phyloP scores from a whole-genome alignment of 2,329 filamentous ascomycete genomes.

The Rhinocladiella mackenziei region DNA sequence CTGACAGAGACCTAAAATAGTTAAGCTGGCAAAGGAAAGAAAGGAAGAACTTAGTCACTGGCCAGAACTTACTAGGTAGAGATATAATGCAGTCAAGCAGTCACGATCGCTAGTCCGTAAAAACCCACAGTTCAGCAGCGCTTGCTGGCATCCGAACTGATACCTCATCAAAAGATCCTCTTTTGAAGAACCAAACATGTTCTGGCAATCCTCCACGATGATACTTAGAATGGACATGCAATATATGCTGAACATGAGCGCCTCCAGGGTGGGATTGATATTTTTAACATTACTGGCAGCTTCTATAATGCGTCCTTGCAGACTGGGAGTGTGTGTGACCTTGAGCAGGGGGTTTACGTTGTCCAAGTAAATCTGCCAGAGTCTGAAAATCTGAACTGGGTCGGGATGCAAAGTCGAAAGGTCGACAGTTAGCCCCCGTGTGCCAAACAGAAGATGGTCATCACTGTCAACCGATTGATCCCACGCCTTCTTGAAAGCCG shows the following conservation, averaged over 20 bases:
- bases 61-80: constrained; percentile 53
- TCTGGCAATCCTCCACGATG: constrained; percentile 50
- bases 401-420: constrained; percentile 57
- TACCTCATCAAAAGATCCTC: constrained; percentile 40
- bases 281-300: constrained; percentile 54
- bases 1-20: constrained; percentile 51
- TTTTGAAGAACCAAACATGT: constrained; percentile 37
- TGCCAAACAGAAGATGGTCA: constrained; percentile 53
- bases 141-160: constrained; percentile 47
- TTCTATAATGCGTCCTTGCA: constrained; percentile 61
- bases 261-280: constrained; percentile 57
- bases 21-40: constrained; percentile 31
- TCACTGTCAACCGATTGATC: constrained; percentile 42
- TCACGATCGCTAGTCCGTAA: constrained; percentile 41
- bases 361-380: constrained; percentile 65
- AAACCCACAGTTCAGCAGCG: constrained; percentile 43
- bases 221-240: constrained; percentile 57
- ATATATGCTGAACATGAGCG: constrained; percentile 67
- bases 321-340: constrained; percentile 61
- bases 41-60: no score
- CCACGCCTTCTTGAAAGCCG: constrained; percentile 46
- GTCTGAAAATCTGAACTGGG: constrained; percentile 50
- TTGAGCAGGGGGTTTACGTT: constrained; percentile 67
- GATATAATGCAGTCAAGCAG: constrained; percentile 49
- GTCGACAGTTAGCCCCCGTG: constrained; percentile 39